A percentile compares a stretch with the other conserved stretches of the same genome.
These are phyloP conservation scores for Cavenderia fasciculata DNA, from an alignment of 78 protist species.

Conservation along the genomic window DNA sequence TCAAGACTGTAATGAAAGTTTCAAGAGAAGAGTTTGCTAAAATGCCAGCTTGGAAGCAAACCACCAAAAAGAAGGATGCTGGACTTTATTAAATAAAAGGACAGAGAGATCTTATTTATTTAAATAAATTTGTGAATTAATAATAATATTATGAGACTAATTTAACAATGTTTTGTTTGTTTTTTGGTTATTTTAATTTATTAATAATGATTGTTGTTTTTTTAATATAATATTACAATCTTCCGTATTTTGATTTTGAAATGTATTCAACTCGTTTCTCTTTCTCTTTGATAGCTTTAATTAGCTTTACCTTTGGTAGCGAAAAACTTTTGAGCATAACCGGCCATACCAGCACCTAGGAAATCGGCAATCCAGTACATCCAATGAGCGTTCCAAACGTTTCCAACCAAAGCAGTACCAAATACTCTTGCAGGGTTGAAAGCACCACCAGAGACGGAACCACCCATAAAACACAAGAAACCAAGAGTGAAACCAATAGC, in stretches of 20 bases:
- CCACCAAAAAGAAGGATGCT: constrained; percentile 17
- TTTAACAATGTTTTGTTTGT: too few species aligned
- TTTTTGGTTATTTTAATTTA: too few species aligned
- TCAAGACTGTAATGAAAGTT: not conserved
- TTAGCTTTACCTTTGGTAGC: not conserved
- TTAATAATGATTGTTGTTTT: too few species aligned
- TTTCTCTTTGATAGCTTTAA: too few species aligned
- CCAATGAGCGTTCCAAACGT: constrained; percentile 46
- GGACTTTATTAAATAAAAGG: constrained; percentile 27
- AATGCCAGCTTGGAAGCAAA: constrained; percentile 73
- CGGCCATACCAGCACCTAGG: constrained; percentile 74
- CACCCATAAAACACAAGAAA: constrained; percentile 79
- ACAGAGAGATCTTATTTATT: too few species aligned
- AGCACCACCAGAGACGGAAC: constrained; percentile 82
- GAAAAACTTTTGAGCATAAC: constrained; percentile 65
- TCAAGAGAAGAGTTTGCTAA: constrained; percentile 8
- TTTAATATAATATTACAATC: too few species aligned
- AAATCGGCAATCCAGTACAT: constrained; percentile 74
- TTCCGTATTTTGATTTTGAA: too few species aligned
- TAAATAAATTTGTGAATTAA: too few species aligned
- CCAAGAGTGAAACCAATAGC: constrained; percentile 87
- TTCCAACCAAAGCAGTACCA: constrained; percentile 70
- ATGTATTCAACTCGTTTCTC: too few species aligned
- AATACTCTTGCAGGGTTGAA: constrained; percentile 82
- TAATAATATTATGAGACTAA: too few species aligned